phyloP scores from a whole-genome alignment of 768 basidiomycete species.

The Auriscalpium vulgare region DNA sequence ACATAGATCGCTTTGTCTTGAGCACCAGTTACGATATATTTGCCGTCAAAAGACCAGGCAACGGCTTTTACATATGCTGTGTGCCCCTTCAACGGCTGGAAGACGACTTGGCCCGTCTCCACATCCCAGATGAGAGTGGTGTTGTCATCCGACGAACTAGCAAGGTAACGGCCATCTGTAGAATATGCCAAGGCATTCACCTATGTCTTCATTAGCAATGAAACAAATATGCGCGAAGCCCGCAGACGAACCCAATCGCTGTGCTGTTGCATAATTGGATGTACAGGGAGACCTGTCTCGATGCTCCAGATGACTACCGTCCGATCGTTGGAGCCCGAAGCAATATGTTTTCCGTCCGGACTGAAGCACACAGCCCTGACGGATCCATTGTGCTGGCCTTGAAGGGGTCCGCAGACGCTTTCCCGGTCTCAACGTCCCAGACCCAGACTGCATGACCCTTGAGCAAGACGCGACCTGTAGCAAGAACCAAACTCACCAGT shows the following conservation, averaged over 20 bases:
- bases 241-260: not conserved
- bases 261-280: not conserved
- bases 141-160: slow-evolving; percentile 42
- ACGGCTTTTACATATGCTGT: not conserved
- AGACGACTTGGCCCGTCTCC: slow-evolving; percentile 34
- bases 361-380: slow-evolving; percentile 9
- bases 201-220: not conserved
- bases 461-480: not conserved
- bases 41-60: slow-evolving; percentile 7
- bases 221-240: not conserved
- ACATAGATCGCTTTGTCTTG: slow-evolving; percentile 2
- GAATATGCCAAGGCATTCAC: slow-evolving; percentile 8
- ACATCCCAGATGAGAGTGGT: slow-evolving; percentile 41
- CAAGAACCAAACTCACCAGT: not conserved
- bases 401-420: slow-evolving; percentile 5
- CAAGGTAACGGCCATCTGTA: slow-evolving; percentile 18
- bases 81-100: slow-evolving; percentile 2
- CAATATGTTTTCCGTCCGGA: slow-evolving; percentile 9
- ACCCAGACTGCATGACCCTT: not conserved
- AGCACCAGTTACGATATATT: not conserved
- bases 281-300: not conserved
- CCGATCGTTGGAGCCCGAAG: slow-evolving; percentile 4
- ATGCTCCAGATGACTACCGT: slow-evolving; percentile 6
- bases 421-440: slow-evolving; percentile 7
- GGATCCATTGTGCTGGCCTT: not conserved